A percentile compares a stretch with the other conserved stretches of the same genome.
Conservation (phyloP, 495 filamentous ascomycete genomes). For the Daldinia bambusicola region DNA sequence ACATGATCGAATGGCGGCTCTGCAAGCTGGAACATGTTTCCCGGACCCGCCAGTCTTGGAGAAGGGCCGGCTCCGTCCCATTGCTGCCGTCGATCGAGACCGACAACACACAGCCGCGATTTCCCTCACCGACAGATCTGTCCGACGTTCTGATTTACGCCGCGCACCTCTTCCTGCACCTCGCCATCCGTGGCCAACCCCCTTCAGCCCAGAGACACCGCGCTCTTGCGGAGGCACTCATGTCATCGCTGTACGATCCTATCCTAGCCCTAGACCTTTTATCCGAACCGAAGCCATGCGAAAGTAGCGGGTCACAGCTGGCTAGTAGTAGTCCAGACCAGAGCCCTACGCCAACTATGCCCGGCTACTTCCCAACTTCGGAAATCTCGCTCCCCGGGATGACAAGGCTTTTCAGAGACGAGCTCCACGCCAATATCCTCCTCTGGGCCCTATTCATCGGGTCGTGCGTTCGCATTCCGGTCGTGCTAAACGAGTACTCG, state of each 20-base stretch:
- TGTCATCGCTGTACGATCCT: conserved; percentile 43
- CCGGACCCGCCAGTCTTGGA: conserved; percentile 30
- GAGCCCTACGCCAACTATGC: conserved; percentile 36
- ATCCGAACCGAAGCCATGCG: conserved; percentile 34
- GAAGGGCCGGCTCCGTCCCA: conserved; percentile 23
- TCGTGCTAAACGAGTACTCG: conserved; percentile 8
- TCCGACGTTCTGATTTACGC: conserved; percentile 45
- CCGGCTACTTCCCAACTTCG: conserved; percentile 44
- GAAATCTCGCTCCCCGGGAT: conserved; percentile 22
- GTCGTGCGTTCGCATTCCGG: conserved; percentile 42
- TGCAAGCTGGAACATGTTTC: conserved; percentile 41
- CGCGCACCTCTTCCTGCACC: conserved; percentile 44
- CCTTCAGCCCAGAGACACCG: conserved; percentile 45
- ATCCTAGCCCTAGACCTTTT: conserved; percentile 40
- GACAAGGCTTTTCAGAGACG: conserved; percentile 30
- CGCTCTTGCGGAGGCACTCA: conserved; percentile 41
- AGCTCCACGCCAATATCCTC: conserved; percentile 45
- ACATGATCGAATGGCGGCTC: conserved; percentile 47
- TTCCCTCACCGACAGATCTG: conserved; percentile 38
- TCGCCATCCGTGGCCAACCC: conserved; percentile 46
- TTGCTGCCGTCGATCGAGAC: conserved; percentile 22
- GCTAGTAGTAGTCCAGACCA: conserved; percentile 15
- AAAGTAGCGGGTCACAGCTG: conserved; percentile 25
- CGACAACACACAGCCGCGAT: conserved; percentile 9
- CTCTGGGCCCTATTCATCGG: conserved; percentile 47